Evolutionary conservation across 345 rosid genomes (phyloP), one percentile per base, ranked within the genome.

Genomic region (Capsella bursapastoris): DNA sequence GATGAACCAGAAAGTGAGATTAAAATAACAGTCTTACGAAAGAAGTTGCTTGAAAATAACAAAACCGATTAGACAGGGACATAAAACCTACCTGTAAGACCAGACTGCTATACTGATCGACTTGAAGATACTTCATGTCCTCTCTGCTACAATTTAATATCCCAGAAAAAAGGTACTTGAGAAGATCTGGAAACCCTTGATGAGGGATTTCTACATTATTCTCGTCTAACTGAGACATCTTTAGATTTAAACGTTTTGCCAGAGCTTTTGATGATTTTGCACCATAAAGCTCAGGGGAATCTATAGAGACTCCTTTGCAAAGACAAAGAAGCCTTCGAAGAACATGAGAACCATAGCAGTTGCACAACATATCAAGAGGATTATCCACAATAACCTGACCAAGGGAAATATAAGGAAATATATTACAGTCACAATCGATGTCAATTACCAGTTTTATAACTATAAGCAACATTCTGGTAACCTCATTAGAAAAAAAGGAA

Each of bases 311-410:
- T 69, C 98, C 99, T 77, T 88, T 89, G 79, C 90, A 90, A 64
- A 95, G 89, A 84, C 97, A 88, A 63, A 95, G 89, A 81, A 92
- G 87, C 75, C 90, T 87, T 37, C 99, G 90, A 40, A 95, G 91
- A 81, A 95, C 99, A 79, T 92, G 97, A 71, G 98, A 95, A 41
- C 97, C 96, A 59, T 95, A 82, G 83, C 97, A 84, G 73, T 89
- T 82, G 48, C 89, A 88, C 84, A 95, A 82, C 81, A 92, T 75
- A 71, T 88, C 96, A 63, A 86, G 64, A 59, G 86, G 84, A 47
- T 84, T 83, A 59, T 65, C 82, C 32, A 82, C 84, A 84, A 88
- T 86, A 58, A 76, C 92, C 99, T 95, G 82, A 56, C 32, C 72
- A 69, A 49, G 66, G 66, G 25, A 55, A 71, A 61, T 43, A 16